Conservation (phyloP, 208 protist genomes). For the Kentomonas sorsogonicus region DNA sequence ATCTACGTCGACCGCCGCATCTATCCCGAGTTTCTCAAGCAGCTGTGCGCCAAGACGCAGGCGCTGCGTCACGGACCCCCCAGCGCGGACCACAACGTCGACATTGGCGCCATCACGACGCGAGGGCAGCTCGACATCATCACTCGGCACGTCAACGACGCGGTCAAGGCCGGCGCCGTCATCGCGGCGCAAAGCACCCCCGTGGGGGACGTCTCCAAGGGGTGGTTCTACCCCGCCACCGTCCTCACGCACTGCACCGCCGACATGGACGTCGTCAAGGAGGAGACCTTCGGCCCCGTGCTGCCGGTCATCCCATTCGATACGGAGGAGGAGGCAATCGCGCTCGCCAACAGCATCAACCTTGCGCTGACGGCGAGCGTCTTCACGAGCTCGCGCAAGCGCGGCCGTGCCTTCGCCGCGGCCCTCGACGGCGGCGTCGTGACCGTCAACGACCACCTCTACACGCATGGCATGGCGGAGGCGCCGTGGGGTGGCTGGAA, state of each 20-base stretch:
- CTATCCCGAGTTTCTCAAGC: conserved; percentile 60
- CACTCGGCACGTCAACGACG: conserved; percentile 59
- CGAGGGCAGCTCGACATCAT: conserved; percentile 55
- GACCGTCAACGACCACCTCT: conserved; percentile 79
- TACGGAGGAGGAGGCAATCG: conserved; percentile 71
- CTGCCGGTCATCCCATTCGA: conserved; percentile 68
- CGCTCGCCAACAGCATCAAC: conserved; percentile 60
- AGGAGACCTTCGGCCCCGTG: conserved; percentile 93
- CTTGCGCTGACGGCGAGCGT: conserved; percentile 80
- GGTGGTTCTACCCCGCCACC: conserved; percentile 81
- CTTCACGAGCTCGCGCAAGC: conserved; percentile 37
- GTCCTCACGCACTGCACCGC: conserved; percentile 69
- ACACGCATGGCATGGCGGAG: conserved; percentile 57
- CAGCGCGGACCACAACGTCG: conserved; percentile 40
- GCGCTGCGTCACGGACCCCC: conserved; percentile 70
- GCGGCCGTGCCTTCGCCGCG: conserved; percentile 32
- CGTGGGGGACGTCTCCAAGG: conserved; percentile 30
- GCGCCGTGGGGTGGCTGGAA: conserved; percentile 90
- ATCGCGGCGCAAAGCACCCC: conserved; percentile 70
- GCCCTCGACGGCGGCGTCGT: conserved; percentile 75
- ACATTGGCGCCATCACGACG: conserved; percentile 71
- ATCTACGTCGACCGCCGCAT: conserved; percentile 66
- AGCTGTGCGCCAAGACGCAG: conserved; percentile 58
- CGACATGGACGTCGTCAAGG: conserved; percentile 77
- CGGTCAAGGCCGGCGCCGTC: conserved; percentile 45